phyloP scores from a whole-genome alignment of 176 grass and related monocot species.

The Oryza glumipatula region DNA sequence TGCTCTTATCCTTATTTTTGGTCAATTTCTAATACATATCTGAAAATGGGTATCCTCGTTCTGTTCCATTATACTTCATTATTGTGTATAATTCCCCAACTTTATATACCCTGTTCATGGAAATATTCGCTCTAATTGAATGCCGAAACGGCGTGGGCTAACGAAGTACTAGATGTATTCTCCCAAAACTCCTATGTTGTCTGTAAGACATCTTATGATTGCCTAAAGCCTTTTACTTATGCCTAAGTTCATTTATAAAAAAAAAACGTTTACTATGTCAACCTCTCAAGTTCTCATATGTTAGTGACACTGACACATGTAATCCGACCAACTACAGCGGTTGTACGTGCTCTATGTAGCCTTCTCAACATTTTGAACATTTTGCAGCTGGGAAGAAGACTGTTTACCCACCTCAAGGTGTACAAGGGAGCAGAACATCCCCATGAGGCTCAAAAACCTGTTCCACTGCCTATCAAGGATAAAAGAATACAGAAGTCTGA shows the following conservation, averaged over 20 bases:
- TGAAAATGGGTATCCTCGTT: neutral
- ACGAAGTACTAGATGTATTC: neutral
- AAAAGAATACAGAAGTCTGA: constrained; percentile 72
- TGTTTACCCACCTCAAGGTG: constrained; percentile 98
- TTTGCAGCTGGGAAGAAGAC: constrained; percentile 82
- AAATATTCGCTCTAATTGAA: neutral
- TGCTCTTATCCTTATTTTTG: neutral
- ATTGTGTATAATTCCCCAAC: neutral
- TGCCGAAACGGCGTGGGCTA: neutral
- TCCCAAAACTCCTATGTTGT: neutral
- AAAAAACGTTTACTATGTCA: neutral
- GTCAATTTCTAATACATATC: neutral
- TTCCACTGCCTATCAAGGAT: constrained; percentile 85
- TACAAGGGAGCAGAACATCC: constrained; percentile 94
- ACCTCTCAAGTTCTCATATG: constrained; percentile 22
- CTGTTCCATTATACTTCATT: neutral
- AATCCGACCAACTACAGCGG: neutral
- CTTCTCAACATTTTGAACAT: constrained; percentile 13
- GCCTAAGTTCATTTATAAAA: too few species aligned
- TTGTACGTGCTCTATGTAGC: neutral
- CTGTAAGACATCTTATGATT: neutral
- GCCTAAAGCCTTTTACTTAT: neutral
- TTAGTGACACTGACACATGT: neutral
- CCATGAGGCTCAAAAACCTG: constrained; percentile 77
- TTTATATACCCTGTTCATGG: neutral